A percentile compares a stretch with the other conserved stretches of the same genome.
Conservation (phyloP, 257 asterid genomes). For the Penstemon eatonii region DNA sequence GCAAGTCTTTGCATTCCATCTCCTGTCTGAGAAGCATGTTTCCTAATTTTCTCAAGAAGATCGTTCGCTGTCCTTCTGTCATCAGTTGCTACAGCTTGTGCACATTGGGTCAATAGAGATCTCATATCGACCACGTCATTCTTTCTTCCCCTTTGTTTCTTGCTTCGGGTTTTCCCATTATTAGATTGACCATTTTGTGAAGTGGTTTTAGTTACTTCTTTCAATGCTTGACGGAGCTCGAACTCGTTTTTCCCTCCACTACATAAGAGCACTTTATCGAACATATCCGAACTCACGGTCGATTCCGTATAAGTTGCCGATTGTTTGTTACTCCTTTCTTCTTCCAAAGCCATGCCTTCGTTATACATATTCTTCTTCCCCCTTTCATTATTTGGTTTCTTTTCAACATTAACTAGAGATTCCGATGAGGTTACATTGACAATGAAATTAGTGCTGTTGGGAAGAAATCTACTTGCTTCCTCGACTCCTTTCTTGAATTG, state of each 20-base stretch:
- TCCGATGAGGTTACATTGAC: background rate
- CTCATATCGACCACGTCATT: slow-evolving; percentile 37
- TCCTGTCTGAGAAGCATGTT: slow-evolving; percentile 35
- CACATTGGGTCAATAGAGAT: slow-evolving; percentile 36
- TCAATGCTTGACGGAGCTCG: slow-evolving; percentile 64
- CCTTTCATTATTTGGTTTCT: slow-evolving; percentile 33
- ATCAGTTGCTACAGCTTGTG: slow-evolving; percentile 37
- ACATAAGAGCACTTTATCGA: slow-evolving; percentile 68
- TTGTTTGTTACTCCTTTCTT: slow-evolving; percentile 66
- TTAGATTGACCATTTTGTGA: slow-evolving; percentile 30
- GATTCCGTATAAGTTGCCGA: slow-evolving; percentile 62
- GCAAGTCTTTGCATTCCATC: slow-evolving; percentile 43
- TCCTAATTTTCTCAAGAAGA: slow-evolving; percentile 33
- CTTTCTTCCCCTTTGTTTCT: slow-evolving; percentile 47
- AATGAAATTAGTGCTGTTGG: slow-evolving; percentile 37
- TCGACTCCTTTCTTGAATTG: slow-evolving; percentile 63
- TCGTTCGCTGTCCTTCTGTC: slow-evolving; percentile 33
- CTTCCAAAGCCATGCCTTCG: slow-evolving; percentile 39
- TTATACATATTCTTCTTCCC: slow-evolving; percentile 60
- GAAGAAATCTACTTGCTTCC: slow-evolving; percentile 72
- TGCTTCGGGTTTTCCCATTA: slow-evolving; percentile 51
- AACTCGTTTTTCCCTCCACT: slow-evolving; percentile 67
- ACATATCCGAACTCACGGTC: slow-evolving; percentile 53
- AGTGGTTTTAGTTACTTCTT: slow-evolving; percentile 42
- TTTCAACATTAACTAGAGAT: slow-evolving; percentile 38